phyloP scores from a whole-genome alignment of 805 yeast genomes.

The Candida silvicultrix region DNA sequence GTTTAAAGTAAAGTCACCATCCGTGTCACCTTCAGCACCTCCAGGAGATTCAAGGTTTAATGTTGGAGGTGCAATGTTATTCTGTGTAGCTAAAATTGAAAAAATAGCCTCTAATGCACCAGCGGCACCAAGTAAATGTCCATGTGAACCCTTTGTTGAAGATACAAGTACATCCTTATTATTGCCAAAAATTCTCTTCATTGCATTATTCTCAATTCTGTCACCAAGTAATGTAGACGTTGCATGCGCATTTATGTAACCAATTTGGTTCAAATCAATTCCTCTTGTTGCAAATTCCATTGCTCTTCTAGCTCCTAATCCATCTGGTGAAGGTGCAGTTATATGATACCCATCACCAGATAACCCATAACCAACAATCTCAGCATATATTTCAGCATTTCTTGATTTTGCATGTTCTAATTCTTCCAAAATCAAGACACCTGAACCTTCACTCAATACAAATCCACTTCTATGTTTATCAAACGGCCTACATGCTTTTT shows the following conservation, averaged over 20 bases:
- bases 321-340: slow-evolving; percentile 81
- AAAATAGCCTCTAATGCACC: slow-evolving; percentile 91
- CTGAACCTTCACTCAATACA: slow-evolving; percentile 92
- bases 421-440: slow-evolving; percentile 70
- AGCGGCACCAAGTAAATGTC: slow-evolving; percentile 93
- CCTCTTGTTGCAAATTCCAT: slow-evolving; percentile 69
- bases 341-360: slow-evolving; percentile 91
- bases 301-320: slow-evolving; percentile 78
- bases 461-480: slow-evolving; percentile 77
- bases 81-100: slow-evolving; percentile 58
- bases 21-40: slow-evolving; percentile 38
- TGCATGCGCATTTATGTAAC: slow-evolving; percentile 93
- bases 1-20: slow-evolving; percentile 40
- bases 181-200: slow-evolving; percentile 43
- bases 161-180: slow-evolving; percentile 45
- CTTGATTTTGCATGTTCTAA: slow-evolving; percentile 67
- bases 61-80: slow-evolving; percentile 69
- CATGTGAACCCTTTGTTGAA: slow-evolving; percentile 88
- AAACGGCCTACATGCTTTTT: slow-evolving; percentile 78
- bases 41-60: slow-evolving; percentile 57
- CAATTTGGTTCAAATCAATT: slow-evolving; percentile 43
- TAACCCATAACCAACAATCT: slow-evolving; percentile 81
- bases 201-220: slow-evolving; percentile 76
- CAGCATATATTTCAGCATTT: slow-evolving; percentile 69
- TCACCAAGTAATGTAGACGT: slow-evolving; percentile 92